Evolutionary conservation across 495 filamentous ascomycete genomes (phyloP).

Genomic region (Oleoguttula mirabilis): DNA sequence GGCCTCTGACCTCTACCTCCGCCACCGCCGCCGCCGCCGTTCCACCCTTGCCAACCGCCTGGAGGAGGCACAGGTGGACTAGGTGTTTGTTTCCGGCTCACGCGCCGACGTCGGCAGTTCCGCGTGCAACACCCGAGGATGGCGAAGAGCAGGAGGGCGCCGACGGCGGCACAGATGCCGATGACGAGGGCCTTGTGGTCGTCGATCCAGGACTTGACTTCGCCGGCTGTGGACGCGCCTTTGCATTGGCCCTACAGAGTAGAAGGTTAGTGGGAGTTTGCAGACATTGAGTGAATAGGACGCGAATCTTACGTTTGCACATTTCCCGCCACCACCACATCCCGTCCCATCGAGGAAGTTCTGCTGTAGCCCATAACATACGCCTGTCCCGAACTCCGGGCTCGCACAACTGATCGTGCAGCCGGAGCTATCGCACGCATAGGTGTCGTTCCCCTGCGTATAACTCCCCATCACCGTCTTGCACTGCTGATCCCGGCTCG

Average conservation of each 20-base stretch:
- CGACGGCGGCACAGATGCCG: slow-evolving; percentile 29
- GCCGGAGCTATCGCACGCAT: slow-evolving; percentile 60
- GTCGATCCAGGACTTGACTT: slow-evolving; percentile 34
- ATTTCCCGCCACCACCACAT: slow-evolving; percentile 71
- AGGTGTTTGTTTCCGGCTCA: not conserved
- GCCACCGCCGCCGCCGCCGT: not conserved
- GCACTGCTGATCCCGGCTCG: slow-evolving; percentile 83
- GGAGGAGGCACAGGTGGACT: slow-evolving; percentile 8
- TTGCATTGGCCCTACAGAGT: slow-evolving; percentile 32
- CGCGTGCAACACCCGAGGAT: slow-evolving; percentile 28
- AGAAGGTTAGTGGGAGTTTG: not conserved
- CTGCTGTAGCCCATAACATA: slow-evolving; percentile 67
- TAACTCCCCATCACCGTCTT: slow-evolving; percentile 72
- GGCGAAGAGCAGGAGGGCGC: slow-evolving; percentile 30
- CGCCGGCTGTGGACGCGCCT: slow-evolving; percentile 29
- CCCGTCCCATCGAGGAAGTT: slow-evolving; percentile 90
- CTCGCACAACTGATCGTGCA: slow-evolving; percentile 70
- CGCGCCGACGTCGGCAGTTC: slow-evolving; percentile 20
- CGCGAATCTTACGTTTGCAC: slow-evolving; percentile 44
- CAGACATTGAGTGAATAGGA: too few relatives aligned
- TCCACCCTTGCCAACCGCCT: slow-evolving; percentile 17
- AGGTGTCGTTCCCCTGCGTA: slow-evolving; percentile 63
- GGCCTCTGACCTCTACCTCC: slow-evolving; percentile 1
- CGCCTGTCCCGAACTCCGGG: slow-evolving; percentile 48
- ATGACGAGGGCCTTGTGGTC: slow-evolving; percentile 35